Evolutionary conservation across 2,329 filamentous ascomycete genomes (phyloP).

Genomic region (Helminthosporium solani): DNA sequence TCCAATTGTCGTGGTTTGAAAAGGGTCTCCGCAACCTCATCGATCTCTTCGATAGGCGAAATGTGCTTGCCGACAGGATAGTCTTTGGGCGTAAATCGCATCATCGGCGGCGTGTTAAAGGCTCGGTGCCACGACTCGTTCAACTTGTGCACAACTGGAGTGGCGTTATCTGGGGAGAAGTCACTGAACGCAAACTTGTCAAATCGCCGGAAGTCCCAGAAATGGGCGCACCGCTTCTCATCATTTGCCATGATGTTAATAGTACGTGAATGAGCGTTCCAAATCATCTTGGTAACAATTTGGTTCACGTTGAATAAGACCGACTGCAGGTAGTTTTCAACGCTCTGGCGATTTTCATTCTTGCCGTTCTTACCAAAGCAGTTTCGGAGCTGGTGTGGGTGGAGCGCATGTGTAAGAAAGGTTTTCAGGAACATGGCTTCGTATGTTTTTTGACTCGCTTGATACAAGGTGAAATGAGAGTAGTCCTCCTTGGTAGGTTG

Average conservation of each 20-base stretch:
- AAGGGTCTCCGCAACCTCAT: slow-evolving; percentile 14
- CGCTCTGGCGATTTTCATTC: background rate
- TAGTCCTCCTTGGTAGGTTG: slow-evolving; percentile 20
- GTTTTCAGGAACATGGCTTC: slow-evolving; percentile 24
- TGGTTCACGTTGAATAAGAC: slow-evolving; percentile 17
- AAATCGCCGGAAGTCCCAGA: slow-evolving; percentile 20
- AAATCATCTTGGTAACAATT: slow-evolving; percentile 25
- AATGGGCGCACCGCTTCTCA: slow-evolving; percentile 15
- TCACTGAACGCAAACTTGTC: slow-evolving; percentile 12
- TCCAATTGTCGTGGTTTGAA: slow-evolving; percentile 5
- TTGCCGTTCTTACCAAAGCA: slow-evolving; percentile 8
- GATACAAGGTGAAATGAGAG: slow-evolving; percentile 22
- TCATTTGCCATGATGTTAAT: slow-evolving; percentile 22
- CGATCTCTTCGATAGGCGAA: slow-evolving; percentile 17
- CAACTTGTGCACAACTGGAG: slow-evolving; percentile 12
- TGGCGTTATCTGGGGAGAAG: slow-evolving; percentile 14
- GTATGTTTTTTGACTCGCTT: slow-evolving; percentile 28
- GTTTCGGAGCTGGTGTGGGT: slow-evolving; percentile 14
- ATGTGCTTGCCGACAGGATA: slow-evolving; percentile 16
- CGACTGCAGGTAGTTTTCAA: slow-evolving; percentile 17
- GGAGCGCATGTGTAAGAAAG: slow-evolving; percentile 23
- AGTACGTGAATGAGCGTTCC: slow-evolving; percentile 22
- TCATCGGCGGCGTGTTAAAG: slow-evolving; percentile 15
- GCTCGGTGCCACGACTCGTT: slow-evolving; percentile 24
- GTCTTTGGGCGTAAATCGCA: slow-evolving; percentile 18